Percentiles rank a stretch among this genome's conserved stretches.
These are phyloP conservation scores for Paramecium sexaurelia DNA, from an alignment of 73 alveolate species.

Conservation along the genomic window DNA sequence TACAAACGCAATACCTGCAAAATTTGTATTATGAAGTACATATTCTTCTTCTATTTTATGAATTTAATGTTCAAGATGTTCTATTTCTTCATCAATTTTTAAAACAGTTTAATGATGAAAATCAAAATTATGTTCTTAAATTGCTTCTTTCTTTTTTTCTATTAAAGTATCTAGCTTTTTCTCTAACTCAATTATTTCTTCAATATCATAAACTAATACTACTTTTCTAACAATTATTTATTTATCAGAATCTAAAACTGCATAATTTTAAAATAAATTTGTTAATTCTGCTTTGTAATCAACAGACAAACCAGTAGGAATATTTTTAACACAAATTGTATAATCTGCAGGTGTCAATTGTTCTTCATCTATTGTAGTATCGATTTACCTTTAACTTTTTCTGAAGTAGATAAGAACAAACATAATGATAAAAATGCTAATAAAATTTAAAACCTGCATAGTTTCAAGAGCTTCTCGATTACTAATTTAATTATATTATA, in stretches of 20 bases:
- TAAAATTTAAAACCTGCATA: conserved; percentile 35
- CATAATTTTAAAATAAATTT: conserved; percentile 41
- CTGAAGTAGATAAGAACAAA: conserved; percentile 57
- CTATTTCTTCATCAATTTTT: conserved; percentile 54
- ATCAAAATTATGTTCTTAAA: neutral
- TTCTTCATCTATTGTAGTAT: conserved; percentile 61
- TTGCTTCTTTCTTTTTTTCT: conserved; percentile 39
- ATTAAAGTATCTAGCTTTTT: conserved; percentile 26
- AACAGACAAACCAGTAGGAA: conserved; percentile 54
- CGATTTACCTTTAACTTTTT: conserved; percentile 63
- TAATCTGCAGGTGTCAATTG: conserved; percentile 64
- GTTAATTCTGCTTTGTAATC: conserved; percentile 60
- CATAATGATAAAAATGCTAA: conserved; percentile 41
- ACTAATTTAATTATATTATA: neutral
- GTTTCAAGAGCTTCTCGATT: conserved; percentile 26
- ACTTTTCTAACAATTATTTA: conserved; percentile 55
- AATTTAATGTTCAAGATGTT: conserved; percentile 53
- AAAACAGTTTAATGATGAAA: conserved; percentile 17
- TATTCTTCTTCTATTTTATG: conserved; percentile 51
- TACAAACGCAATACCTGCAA: conserved; percentile 67
- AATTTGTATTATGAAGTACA: conserved; percentile 17
- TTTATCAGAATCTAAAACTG: conserved; percentile 20
- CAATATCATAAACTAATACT: conserved; percentile 60
- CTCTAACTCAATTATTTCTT: conserved; percentile 49
- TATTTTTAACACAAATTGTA: conserved; percentile 67